Evolutionary conservation across 148 eudicot species (phyloP).

Genomic region (Drosera capensis): DNA sequence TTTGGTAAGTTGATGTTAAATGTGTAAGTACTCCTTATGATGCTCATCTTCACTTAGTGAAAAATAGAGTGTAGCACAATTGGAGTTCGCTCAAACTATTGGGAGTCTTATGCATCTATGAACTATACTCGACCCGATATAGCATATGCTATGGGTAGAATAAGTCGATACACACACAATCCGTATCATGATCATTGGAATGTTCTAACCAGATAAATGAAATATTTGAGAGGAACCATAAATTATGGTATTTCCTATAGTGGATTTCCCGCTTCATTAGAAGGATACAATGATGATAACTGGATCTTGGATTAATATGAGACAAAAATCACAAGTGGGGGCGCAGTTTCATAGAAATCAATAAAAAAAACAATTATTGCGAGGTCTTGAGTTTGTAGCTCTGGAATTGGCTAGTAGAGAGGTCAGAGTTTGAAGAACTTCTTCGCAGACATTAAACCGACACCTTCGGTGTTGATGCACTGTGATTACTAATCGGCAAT

Average conservation of each 20-base stretch:
- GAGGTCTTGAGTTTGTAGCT: slow-evolving; percentile 1
- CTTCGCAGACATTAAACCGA: neutral
- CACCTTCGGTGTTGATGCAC: neutral
- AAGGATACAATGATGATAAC: slow-evolving; percentile 2
- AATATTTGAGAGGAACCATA: slow-evolving; percentile 1
- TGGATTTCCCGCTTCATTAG: slow-evolving; percentile 3
- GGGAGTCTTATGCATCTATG: neutral
- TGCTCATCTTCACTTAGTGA: neutral
- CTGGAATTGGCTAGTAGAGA: neutral
- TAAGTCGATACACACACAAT: neutral
- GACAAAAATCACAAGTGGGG: slow-evolving; percentile 1
- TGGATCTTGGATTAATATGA: neutral
- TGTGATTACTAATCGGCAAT: slow-evolving; percentile 5
- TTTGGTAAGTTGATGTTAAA: neutral
- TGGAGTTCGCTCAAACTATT: neutral
- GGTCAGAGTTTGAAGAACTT: neutral
- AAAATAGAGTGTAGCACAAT: neutral
- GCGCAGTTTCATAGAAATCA: neutral
- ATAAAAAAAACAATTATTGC: neutral
- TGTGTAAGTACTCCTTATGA: neutral
- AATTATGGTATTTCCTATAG: neutral
- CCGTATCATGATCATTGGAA: neutral
- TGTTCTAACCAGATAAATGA: neutral
- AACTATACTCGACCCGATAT: slow-evolving; percentile 1
- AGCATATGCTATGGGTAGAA: neutral